Conservation (phyloP, 2,329 filamentous ascomycete species). For the Aspergillus thermomutatus region DNA sequence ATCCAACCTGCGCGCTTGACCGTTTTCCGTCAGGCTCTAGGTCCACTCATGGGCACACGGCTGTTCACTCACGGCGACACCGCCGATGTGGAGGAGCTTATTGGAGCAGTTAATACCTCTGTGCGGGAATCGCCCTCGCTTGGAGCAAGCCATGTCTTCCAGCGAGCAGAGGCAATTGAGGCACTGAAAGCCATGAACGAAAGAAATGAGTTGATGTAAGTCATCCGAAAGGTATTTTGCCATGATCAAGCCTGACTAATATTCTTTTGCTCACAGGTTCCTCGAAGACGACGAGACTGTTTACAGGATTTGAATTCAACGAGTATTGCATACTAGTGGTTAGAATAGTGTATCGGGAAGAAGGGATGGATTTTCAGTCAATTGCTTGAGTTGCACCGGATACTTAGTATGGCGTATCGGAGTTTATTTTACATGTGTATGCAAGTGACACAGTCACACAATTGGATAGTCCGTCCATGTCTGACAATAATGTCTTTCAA, state of each 20-base stretch:
- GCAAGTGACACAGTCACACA: slow-evolving; percentile 2
- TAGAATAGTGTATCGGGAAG: neutral
- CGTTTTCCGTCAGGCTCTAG: slow-evolving; percentile 75
- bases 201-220: slow-evolving; percentile 88
- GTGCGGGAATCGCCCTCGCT: slow-evolving; percentile 47
- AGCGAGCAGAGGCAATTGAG: slow-evolving; percentile 67
- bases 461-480: neutral
- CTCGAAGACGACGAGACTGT: slow-evolving; percentile 58
- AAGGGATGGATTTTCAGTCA: neutral
- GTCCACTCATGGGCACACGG: slow-evolving; percentile 74
- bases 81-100: slow-evolving; percentile 69
- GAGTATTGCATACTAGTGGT: slow-evolving; percentile 1
- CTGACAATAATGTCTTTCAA: neutral
- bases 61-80: slow-evolving; percentile 81
- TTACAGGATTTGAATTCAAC: slow-evolving; percentile 60
- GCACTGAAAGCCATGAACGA: slow-evolving; percentile 78
- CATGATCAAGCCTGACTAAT: slow-evolving; percentile 7
- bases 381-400: neutral
- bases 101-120: slow-evolving; percentile 74
- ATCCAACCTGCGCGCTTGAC: slow-evolving; percentile 59
- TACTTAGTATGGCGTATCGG: slow-evolving; percentile 4
- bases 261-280: slow-evolving; percentile 32
- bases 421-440: slow-evolving; percentile 5
- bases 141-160: slow-evolving; percentile 60
- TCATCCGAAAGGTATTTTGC: slow-evolving; percentile 22